phyloP scores from a whole-genome alignment of 371 early-diverging fungal species.

The Quaeritorhiza haematococci region DNA sequence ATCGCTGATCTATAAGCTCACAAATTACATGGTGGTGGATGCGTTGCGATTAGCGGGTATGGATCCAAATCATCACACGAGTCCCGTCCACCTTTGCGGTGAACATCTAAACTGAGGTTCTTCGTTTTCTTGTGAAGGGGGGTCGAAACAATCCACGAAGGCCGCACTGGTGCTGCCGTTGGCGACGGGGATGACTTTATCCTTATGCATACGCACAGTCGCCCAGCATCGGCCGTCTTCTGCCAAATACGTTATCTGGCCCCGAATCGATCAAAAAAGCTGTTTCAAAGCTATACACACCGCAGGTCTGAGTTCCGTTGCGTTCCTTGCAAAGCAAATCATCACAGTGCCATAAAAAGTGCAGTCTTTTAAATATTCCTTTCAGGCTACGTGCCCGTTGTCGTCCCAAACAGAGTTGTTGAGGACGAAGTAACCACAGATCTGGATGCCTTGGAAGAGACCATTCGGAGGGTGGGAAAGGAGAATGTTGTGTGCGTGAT shows the following conservation, averaged over 20 bases:
- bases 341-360: no score
- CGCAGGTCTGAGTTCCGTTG: slow-evolving; percentile 7
- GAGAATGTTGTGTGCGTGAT: slow-evolving; percentile 18
- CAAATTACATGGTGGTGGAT: slow-evolving; percentile 19
- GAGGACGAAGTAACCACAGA: slow-evolving; percentile 18
- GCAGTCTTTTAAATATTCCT: background rate
- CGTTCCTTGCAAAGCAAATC: no score
- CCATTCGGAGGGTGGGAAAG: slow-evolving; percentile 3
- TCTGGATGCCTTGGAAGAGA: slow-evolving; percentile 2
- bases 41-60: slow-evolving; percentile 17
- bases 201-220: slow-evolving; percentile 5
- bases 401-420: slow-evolving; percentile 5
- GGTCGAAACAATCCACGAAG: background rate
- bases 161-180: slow-evolving; percentile 20
- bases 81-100: no score
- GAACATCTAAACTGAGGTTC: background rate
- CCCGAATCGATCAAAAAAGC: slow-evolving; percentile 23
- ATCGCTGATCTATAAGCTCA: slow-evolving; percentile 20
- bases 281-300: slow-evolving; percentile 25
- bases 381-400: slow-evolving; percentile 2
- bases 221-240: background rate
- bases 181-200: slow-evolving; percentile 27
- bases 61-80: background rate
- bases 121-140: background rate
- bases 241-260: slow-evolving; percentile 31